Evolutionary conservation across 768 basidiomycete species (phyloP), one percentile per base, ranked within the genome.

Genomic region (Agaricus sinodeliciosus): DNA sequence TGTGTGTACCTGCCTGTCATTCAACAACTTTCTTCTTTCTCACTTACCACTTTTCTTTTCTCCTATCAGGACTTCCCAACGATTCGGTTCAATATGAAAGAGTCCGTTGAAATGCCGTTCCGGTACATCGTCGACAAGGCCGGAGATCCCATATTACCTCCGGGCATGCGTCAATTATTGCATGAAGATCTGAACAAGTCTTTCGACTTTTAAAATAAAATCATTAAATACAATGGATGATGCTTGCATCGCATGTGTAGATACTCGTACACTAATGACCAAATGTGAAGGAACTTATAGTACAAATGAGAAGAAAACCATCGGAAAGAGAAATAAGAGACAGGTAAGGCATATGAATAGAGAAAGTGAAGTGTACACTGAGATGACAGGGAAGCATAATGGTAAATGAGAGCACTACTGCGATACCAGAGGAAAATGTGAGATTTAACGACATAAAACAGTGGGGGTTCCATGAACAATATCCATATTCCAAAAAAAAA

Each of bases 51-150:
- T 11, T 19, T 15, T 43, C 28, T n/a, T 19, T 44, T 49, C 26
- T 45, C 50, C 43, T 26, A n/a, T 22, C 19, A 95, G 90, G 87
- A 93, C 60, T 82, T 82, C 66, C 96, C 96, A 0, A 95, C 93
- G 0, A 95, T 99, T 63, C 70, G 59, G 15, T 97, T 98, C 75
- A 89, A 87, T 60, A 65, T 79, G 3, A 84, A 82, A 60, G 96
- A 99, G 66, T 88, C 87, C 41, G 92, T 98, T 4, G 93, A 97
- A 70, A 99, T 99, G 96, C 96, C 96, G 0, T 99, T 99, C 74
- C 73, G 92, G 56, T 81, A 82, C 60, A 79, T 81, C 44, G 67
- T 67, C 0, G 63, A 47, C 8, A 34, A 72, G 19, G 65, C 72
- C 13, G 74, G 73, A 0, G 76, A 89, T 58, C 92, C 95, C 0